A percentile compares a stretch with the other conserved stretches of the same genome.
Conservation (phyloP, 1,284 basidiomycete genomes). For the Porodaedalea pini region DNA sequence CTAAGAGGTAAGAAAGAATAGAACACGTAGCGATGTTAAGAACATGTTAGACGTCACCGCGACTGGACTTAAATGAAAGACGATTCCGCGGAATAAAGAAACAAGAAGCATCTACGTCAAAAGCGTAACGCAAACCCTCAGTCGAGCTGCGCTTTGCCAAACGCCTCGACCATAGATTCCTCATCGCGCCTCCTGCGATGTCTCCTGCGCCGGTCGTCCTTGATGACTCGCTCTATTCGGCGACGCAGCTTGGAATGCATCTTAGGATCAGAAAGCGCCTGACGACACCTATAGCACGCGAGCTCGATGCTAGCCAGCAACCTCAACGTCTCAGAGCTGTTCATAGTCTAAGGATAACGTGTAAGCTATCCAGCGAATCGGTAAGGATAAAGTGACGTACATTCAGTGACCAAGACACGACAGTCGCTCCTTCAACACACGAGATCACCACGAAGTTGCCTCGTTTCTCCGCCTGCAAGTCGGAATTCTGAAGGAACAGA, state of each 20-base stretch:
- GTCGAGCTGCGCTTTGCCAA: slow-evolving; percentile 57
- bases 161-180: slow-evolving; percentile 73
- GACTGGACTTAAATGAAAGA: background rate
- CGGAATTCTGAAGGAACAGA: slow-evolving; percentile 45
- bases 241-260: slow-evolving; percentile 59
- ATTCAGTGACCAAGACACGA: slow-evolving; percentile 82
- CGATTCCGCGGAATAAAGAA: slow-evolving; percentile 7
- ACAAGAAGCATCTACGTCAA: slow-evolving; percentile 8
- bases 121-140: background rate
- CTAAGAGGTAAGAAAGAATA: background rate
- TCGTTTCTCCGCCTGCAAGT: slow-evolving; percentile 76
- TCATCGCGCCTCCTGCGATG: slow-evolving; percentile 77
- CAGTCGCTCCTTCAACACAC: slow-evolving; percentile 63
- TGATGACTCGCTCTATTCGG: slow-evolving; percentile 70
- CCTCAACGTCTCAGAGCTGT: slow-evolving; percentile 74
- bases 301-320: slow-evolving; percentile 76
- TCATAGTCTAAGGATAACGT: slow-evolving; percentile 52
- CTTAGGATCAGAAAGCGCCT: slow-evolving; percentile 60
- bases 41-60: background rate
- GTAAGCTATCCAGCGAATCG: background rate
- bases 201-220: slow-evolving; percentile 72
- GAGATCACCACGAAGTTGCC: slow-evolving; percentile 81
- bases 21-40: background rate
- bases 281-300: slow-evolving; percentile 70
- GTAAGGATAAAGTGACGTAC: slow-evolving; percentile 36